Percentiles rank a stretch among this genome's conserved stretches.
Evolutionary conservation across 148 eudicot species (phyloP).

Genomic region (Fallopia convolvulus): DNA sequence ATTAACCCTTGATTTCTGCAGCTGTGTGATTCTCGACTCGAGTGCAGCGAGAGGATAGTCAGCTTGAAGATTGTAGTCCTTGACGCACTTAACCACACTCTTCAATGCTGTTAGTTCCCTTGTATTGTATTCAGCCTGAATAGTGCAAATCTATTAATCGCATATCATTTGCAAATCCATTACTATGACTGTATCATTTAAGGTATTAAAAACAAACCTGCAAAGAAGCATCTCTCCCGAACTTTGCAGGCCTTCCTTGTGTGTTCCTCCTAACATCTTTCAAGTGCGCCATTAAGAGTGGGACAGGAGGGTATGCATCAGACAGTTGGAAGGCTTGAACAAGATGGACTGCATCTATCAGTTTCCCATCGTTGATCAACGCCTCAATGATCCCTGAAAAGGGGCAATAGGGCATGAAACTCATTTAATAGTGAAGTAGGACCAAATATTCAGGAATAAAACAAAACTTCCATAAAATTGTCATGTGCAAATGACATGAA

Average conservation of each 20-base stretch:
- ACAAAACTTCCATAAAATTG: slow-evolving; percentile 3
- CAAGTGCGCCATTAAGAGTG: slow-evolving; percentile 44
- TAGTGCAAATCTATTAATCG: too few relatives aligned
- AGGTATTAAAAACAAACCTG: slow-evolving; percentile 23
- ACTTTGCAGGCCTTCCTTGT: slow-evolving; percentile 37
- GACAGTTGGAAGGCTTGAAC: slow-evolving; percentile 44
- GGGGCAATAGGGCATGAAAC: background rate
- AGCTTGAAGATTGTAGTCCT: slow-evolving; percentile 38
- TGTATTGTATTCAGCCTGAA: slow-evolving; percentile 22
- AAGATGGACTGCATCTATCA: slow-evolving; percentile 49
- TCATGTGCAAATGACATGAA: background rate
- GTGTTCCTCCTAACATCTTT: slow-evolving; percentile 50
- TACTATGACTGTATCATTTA: too few relatives aligned
- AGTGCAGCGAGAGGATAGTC: slow-evolving; percentile 32
- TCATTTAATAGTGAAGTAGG: background rate
- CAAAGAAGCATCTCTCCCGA: slow-evolving; percentile 21
- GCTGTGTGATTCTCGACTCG: background rate
- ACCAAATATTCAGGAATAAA: background rate
- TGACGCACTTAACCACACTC: slow-evolving; percentile 33
- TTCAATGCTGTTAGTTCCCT: slow-evolving; percentile 48
- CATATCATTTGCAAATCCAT: too few relatives aligned
- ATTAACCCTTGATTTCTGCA: background rate
- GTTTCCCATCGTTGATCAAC: slow-evolving; percentile 34
- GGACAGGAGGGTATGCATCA: slow-evolving; percentile 36
- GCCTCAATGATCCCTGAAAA: slow-evolving; percentile 42